These are phyloP conservation scores for Phytophthora gonapodyides DNA, from an alignment of 352 stramenopile genomes.

Conservation along the genomic window DNA sequence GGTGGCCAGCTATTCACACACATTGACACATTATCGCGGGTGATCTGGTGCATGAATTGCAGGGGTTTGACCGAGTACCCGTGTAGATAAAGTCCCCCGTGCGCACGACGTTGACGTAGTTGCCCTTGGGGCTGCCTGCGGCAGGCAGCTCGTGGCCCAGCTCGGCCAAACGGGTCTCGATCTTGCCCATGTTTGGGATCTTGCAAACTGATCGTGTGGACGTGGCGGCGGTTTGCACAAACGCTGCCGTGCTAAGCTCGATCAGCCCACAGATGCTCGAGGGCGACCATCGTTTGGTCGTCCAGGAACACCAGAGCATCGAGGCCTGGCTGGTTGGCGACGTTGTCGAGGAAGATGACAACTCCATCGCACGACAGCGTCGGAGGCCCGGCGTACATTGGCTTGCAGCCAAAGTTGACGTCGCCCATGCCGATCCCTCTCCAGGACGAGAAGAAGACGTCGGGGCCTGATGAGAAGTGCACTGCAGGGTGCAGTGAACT, in stretches of 20 bases:
- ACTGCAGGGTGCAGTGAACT: neutral
- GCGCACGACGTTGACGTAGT: slow-evolving; percentile 86
- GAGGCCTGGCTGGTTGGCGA: slow-evolving; percentile 1
- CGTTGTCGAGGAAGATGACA: slow-evolving; percentile 15
- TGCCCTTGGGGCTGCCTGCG: slow-evolving; percentile 85
- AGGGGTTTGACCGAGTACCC: slow-evolving; percentile 28
- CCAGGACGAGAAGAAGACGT: slow-evolving; percentile 26
- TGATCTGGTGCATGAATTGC: neutral
- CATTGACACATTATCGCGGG: slow-evolving; percentile 8
- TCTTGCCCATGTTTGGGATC: slow-evolving; percentile 43
- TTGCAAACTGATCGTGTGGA: slow-evolving; percentile 12
- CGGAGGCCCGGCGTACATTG: slow-evolving; percentile 11
- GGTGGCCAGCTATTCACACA: slow-evolving; percentile 61
- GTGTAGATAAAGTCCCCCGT: slow-evolving; percentile 86
- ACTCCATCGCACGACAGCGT: slow-evolving; percentile 13
- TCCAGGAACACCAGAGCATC: slow-evolving; percentile 12
- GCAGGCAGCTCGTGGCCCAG: slow-evolving; percentile 80
- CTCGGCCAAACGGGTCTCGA: slow-evolving; percentile 61
- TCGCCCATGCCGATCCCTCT: slow-evolving; percentile 7
- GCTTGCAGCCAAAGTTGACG: slow-evolving; percentile 13
- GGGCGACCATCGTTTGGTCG: neutral
- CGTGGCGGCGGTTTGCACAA: neutral
- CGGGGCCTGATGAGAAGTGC: slow-evolving; percentile 10
- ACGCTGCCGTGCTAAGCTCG: neutral
- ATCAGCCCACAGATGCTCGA: neutral